A percentile compares a stretch with the other conserved stretches of the same genome.
These are phyloP conservation scores for Hyphodiscus sp. DNA, from an alignment of 2,329 filamentous ascomycete genomes.

Conservation along the genomic window DNA sequence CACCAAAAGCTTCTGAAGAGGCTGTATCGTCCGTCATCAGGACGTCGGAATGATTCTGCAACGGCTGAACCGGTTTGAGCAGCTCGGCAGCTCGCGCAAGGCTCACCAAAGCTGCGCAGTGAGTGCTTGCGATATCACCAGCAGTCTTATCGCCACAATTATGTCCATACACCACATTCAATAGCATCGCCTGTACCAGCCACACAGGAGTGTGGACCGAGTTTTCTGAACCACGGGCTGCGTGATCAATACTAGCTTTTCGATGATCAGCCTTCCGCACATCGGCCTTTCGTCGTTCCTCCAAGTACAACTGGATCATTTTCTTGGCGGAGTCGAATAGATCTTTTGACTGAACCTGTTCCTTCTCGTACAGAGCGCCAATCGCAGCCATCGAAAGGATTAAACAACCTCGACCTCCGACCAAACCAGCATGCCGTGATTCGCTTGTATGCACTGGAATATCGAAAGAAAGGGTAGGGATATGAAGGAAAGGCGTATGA, in stretches of 20 bases:
- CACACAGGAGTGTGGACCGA: constrained; percentile 77
- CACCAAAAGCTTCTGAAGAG: constrained; percentile 43
- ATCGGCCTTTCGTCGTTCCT: constrained; percentile 82
- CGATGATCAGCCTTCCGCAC: constrained; percentile 58
- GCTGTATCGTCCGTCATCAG: constrained; percentile 49
- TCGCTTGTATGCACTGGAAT: constrained; percentile 61
- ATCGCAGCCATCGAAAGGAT: constrained; percentile 82
- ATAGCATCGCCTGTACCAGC: constrained; percentile 93
- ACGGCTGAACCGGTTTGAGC: constrained; percentile 39
- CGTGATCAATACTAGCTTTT: constrained; percentile 42
- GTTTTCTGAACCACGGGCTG: constrained; percentile 46
- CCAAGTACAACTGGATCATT: constrained; percentile 88
- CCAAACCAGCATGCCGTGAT: constrained; percentile 50
- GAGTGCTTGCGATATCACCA: constrained; percentile 85
- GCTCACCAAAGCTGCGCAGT: constrained; percentile 85
- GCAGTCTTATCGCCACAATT: constrained; percentile 89
- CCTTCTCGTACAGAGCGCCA: constrained; percentile 80
- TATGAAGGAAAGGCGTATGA: constrained; percentile 88
- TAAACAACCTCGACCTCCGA: constrained; percentile 79
- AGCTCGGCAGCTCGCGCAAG: constrained; percentile 85
- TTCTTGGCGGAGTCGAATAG: constrained; percentile 91
- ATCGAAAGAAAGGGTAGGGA: constrained; percentile 87
- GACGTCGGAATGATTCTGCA: constrained; percentile 34
- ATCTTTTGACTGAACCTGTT: constrained; percentile 71
- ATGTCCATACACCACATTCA: constrained; percentile 93